phyloP scores from a whole-genome alignment of 148 eudicot genomes.

The Rhododendron williamsianum region DNA sequence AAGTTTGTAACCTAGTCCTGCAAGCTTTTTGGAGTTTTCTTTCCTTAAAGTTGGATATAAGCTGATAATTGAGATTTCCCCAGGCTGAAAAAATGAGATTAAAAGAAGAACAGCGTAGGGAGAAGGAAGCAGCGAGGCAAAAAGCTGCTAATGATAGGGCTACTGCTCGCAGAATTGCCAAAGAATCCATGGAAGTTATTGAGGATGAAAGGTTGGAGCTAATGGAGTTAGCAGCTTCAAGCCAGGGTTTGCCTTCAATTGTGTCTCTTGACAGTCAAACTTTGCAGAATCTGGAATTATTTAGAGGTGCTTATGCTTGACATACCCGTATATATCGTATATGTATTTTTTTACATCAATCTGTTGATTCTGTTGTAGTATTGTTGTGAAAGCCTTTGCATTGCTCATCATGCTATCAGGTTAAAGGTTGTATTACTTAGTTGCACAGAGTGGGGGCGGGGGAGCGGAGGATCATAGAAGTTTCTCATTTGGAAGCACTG shows the following conservation, averaged over 20 bases:
- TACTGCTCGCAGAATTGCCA: constrained; percentile 85
- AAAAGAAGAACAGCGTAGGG: constrained; percentile 76
- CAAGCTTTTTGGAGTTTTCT: not conserved
- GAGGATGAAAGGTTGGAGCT: constrained; percentile 92
- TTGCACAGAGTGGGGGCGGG: not conserved
- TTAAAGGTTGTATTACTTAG: not conserved
- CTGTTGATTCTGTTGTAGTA: not conserved
- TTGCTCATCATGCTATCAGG: not conserved
- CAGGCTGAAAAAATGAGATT: constrained; percentile 85
- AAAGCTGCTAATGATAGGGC: constrained; percentile 93
- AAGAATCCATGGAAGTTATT: constrained; percentile 81
- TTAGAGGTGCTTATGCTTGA: constrained; percentile 44
- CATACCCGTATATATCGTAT: not conserved
- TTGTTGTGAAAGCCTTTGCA: not conserved
- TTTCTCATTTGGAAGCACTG: not conserved
- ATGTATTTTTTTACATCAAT: not conserved
- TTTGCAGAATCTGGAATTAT: constrained; percentile 61
- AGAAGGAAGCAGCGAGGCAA: constrained; percentile 87
- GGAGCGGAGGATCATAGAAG: not conserved
- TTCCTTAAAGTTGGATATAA: not conserved
- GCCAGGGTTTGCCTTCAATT: constrained; percentile 66
- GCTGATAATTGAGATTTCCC: constrained; percentile 4
- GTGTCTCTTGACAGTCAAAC: constrained; percentile 72
- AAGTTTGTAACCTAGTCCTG: constrained; percentile 21
- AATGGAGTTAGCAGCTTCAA: constrained; percentile 85